phyloP scores from a whole-genome alignment of 106 monocot species.

The Dendrobium huoshanense region DNA sequence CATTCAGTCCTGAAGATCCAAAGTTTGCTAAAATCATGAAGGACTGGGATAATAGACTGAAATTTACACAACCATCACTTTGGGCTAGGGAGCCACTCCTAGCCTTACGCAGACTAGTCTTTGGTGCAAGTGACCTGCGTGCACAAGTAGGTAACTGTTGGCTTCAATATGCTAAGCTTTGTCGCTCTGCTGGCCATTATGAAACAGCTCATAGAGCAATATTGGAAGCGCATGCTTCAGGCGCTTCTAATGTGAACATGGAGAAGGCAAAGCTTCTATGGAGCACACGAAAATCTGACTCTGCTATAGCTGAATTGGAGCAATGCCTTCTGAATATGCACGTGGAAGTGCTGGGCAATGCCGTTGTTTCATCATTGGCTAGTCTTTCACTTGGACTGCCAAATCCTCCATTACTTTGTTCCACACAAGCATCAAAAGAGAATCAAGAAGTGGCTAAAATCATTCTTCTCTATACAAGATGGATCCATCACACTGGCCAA shows the following conservation, averaged over 20 bases:
- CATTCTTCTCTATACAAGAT: constrained; percentile 87
- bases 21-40: constrained; percentile 54
- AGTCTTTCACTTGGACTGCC: constrained; percentile 79
- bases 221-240: constrained; percentile 85
- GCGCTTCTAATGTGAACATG: constrained; percentile 74
- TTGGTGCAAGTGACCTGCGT: constrained; percentile 51
- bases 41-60: constrained; percentile 92
- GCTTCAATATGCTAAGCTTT: constrained; percentile 98
- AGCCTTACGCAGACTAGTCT: constrained; percentile 87
- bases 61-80: constrained; percentile 79
- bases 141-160: constrained; percentile 89
- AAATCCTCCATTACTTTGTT: constrained; percentile 41
- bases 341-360: constrained; percentile 61
- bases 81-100: constrained; percentile 95
- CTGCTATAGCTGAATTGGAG: constrained; percentile 90
- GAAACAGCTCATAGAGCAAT: constrained; percentile 95
- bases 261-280: constrained; percentile 97
- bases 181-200: constrained; percentile 86
- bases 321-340: constrained; percentile 78
- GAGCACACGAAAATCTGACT: constrained; percentile 76
- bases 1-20: constrained; percentile 53
- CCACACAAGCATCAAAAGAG: constrained; percentile 58
- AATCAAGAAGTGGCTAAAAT: constrained; percentile 79
- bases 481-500: constrained; percentile 97
- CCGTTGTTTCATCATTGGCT: constrained; percentile 55